Evolutionary conservation across 148 eudicot genomes (phyloP), one percentile per base, ranked within the genome.

Genomic region (Nepenthes mirabilis): DNA sequence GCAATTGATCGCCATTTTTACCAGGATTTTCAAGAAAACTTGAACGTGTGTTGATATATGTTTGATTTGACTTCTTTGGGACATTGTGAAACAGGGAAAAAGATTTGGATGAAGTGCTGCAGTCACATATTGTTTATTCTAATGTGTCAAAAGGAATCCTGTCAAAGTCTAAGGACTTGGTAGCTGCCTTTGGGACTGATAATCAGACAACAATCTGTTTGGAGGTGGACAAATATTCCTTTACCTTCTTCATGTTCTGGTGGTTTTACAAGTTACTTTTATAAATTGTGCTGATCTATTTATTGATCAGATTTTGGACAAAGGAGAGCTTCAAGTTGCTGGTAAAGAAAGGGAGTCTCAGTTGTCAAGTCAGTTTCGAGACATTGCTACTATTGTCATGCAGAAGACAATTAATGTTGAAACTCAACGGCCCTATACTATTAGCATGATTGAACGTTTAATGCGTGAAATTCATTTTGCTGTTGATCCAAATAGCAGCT

Each of bases 381-480:
- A 91, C 74, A 85, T 91, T 77, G 98, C 98, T 14, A 91, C 98
- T 36, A 88, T 91, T 57, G 91, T 91, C 68, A 90, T 90, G 97
- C 85, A 90, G 72, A 90, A 90, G 77, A 90, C 97, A 2, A 70
- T 87, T 32, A 90, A 90, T 57, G 85, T 95, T 23, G 95, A 87
- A 75, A 90, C 97, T 57, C 86, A 82, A 52, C 79, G 85, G 2
- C 98, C 98, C 13, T 91, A 91, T 64, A 91, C 98, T 6, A 88
- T 91, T 53, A 91, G 96, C 76, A 91, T 91, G 98, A 83, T 91
- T 79, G 98, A 91, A 63, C 96, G 96, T 63, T 77, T 91, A 61
- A 91, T 91, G 98, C 98, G 86, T 75, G 98, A 88, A 56, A 88
- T 83, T 23, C 98, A 91, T 78, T 91, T 83, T 79, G 98, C 98